Conservation (phyloP, 352 stramenopile genomes). For the Phytophthora uliginosa region DNA sequence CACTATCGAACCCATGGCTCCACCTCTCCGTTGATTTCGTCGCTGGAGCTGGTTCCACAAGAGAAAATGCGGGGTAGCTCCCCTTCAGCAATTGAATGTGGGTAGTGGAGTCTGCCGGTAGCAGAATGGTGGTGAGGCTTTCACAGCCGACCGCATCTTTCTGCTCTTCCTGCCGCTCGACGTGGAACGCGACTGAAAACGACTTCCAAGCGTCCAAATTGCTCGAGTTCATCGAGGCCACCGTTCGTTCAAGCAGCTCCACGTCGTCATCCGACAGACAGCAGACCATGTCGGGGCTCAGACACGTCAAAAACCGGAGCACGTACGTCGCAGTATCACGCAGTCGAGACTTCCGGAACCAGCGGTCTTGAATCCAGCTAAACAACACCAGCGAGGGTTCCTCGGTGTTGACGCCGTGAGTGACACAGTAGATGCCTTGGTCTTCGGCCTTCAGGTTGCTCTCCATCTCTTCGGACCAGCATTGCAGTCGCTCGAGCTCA, state of each 20-base stretch:
- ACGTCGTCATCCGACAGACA: constrained; percentile 58
- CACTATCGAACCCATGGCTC: constrained; percentile 20
- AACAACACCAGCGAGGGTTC: constrained; percentile 57
- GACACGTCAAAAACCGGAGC: constrained; percentile 69
- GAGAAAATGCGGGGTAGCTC: constrained; percentile 40
- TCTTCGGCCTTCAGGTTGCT: constrained; percentile 44
- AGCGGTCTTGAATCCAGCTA: constrained; percentile 59
- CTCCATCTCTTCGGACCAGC: constrained; percentile 60
- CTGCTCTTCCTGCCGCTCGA: constrained; percentile 60
- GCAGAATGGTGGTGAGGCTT: constrained; percentile 6
- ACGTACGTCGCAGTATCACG: constrained; percentile 78
- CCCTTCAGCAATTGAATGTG: constrained; percentile 45
- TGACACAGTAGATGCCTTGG: constrained; percentile 70
- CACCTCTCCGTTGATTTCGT: constrained; percentile 18
- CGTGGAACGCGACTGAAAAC: constrained; percentile 53
- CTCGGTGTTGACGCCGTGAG: constrained; percentile 1
- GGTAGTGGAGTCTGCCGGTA: neutral
- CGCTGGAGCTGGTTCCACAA: constrained; percentile 39
- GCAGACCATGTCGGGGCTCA: constrained; percentile 60
- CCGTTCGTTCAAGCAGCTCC: constrained; percentile 29
- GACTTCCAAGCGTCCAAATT: constrained; percentile 51
- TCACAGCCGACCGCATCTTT: constrained; percentile 54
- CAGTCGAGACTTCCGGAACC: constrained; percentile 53
- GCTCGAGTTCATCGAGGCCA: constrained; percentile 28
- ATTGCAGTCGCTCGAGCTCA: constrained; percentile 44